Evolutionary conservation across 176 grass and related monocot species (phyloP).

Genomic region (Avena sativa): DNA sequence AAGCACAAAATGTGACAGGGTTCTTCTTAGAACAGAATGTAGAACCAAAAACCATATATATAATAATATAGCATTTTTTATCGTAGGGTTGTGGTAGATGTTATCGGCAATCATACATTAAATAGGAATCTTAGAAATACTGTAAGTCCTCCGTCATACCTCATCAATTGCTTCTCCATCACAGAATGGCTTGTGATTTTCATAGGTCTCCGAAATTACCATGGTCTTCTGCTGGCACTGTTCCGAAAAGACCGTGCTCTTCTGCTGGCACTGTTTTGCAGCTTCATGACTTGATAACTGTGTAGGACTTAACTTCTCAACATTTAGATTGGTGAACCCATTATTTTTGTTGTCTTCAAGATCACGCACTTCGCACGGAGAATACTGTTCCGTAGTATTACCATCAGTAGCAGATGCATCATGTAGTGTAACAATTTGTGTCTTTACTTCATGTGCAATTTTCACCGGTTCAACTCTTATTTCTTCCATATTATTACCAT

Average conservation of each 20-base stretch:
- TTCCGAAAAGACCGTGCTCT: constrained; percentile 18
- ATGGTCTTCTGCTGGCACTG: constrained; percentile 30
- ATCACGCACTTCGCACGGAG: background rate
- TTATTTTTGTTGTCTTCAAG: background rate
- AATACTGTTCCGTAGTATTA: constrained; percentile 25
- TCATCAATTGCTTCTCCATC: constrained; percentile 50
- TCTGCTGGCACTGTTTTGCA: constrained; percentile 37
- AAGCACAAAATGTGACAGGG: background rate
- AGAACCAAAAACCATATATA: constrained; percentile 16
- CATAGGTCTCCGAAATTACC: constrained; percentile 38
- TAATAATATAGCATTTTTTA: constrained; percentile 1
- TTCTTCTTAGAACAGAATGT: constrained; percentile 5
- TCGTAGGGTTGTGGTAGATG: background rate
- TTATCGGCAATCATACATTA: background rate
- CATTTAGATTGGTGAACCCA: constrained; percentile 5
- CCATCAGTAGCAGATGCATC: constrained; percentile 30
- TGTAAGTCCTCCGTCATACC: constrained; percentile 42
- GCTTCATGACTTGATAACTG: constrained; percentile 37
- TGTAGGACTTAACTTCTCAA: constrained; percentile 29
- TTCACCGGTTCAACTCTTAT: constrained; percentile 22
- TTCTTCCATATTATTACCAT: constrained; percentile 33
- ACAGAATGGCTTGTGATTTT: constrained; percentile 46
- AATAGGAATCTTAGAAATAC: background rate
- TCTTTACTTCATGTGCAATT: constrained; percentile 29
- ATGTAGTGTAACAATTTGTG: constrained; percentile 41